These are phyloP conservation scores for Sphaceloma murrayae DNA, from an alignment of 2,329 filamentous ascomycete genomes.

Conservation along the genomic window DNA sequence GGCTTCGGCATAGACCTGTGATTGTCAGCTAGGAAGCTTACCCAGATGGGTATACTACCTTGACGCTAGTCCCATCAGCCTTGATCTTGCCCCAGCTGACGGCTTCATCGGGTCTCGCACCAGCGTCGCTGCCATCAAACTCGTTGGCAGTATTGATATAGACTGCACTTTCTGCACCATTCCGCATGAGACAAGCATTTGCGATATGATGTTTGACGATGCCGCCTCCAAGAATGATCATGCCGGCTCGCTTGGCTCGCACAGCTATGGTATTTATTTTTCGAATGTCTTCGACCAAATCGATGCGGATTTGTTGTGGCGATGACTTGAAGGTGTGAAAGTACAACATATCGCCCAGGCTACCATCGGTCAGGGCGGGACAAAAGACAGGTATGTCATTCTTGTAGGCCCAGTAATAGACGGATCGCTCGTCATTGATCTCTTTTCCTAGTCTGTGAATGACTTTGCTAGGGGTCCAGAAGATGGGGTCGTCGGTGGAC, in stretches of 20 bases:
- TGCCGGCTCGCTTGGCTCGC: constrained; percentile 75
- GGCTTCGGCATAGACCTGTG: constrained; percentile 54
- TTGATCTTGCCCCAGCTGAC: constrained; percentile 99
- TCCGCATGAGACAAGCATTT: constrained; percentile 94
- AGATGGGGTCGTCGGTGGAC: constrained; percentile 49
- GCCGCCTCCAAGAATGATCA: constrained; percentile 91
- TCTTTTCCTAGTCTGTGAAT: constrained; percentile 85
- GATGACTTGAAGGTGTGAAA: constrained; percentile 93
- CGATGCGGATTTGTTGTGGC: constrained; percentile 69
- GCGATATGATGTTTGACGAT: constrained; percentile 98
- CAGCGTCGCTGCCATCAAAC: constrained; percentile 94
- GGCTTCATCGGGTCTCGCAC: constrained; percentile 88
- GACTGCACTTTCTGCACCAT: constrained; percentile 91
- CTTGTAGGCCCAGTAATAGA: constrained; percentile 96
- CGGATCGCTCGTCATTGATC: constrained; percentile 83
- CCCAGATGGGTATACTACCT: constrained; percentile 43
- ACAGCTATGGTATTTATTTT: constrained; percentile 88
- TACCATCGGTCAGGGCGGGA: constrained; percentile 89
- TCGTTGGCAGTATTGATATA: constrained; percentile 98
- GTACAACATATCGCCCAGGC: constrained; percentile 94
- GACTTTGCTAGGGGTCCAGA: constrained; percentile 93
- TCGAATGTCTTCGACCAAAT: constrained; percentile 89
- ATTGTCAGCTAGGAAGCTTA: constrained; percentile 11
- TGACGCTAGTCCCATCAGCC: constrained; percentile 74
- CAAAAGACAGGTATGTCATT: constrained; percentile 97